Percentiles rank a stretch among this genome's conserved stretches.
Evolutionary conservation across 2,329 filamentous ascomycete genomes (phyloP).

Genomic region (Fusarium incarnatum): DNA sequence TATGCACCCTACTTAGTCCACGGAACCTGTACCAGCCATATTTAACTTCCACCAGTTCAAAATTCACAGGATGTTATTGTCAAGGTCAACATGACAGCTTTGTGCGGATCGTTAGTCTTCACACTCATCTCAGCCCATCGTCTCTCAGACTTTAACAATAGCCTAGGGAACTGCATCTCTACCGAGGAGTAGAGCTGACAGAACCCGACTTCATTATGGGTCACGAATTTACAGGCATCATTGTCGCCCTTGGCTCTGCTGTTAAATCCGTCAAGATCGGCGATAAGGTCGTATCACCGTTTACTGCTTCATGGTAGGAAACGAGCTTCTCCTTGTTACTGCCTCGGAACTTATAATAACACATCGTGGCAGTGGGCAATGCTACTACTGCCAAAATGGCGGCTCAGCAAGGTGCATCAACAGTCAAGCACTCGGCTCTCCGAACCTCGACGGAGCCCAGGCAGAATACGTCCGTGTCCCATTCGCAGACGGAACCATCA

Average conservation of each 20-base stretch:
- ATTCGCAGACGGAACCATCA: slow-evolving; percentile 80
- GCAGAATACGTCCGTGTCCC: slow-evolving; percentile 87
- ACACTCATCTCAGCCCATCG: background rate
- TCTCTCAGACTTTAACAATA: fast-evolving
- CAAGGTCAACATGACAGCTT: slow-evolving; percentile 84
- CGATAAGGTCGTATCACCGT: slow-evolving; percentile 85
- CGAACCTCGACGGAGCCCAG: slow-evolving; percentile 78
- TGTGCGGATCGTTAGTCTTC: slow-evolving; percentile 79
- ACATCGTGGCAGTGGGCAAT: slow-evolving; percentile 59
- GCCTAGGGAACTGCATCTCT: slow-evolving; percentile 84
- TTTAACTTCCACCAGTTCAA: slow-evolving; percentile 61
- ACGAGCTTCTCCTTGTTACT: background rate
- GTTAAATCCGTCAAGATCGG: slow-evolving; percentile 78
- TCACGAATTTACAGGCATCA: slow-evolving; percentile 86
- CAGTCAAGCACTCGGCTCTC: slow-evolving; percentile 76
- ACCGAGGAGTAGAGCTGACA: slow-evolving; percentile 81
- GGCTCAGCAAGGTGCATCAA: slow-evolving; percentile 82
- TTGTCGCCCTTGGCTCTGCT: slow-evolving; percentile 73
- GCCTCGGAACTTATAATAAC: background rate
- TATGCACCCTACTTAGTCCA: slow-evolving; percentile 4
- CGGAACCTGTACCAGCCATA: fast-evolving
- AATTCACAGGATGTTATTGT: slow-evolving; percentile 81
- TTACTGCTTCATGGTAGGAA: slow-evolving; percentile 80
- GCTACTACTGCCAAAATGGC: slow-evolving; percentile 85
- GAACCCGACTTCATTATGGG: slow-evolving; percentile 75